phyloP scores from a whole-genome alignment of 2,329 filamentous ascomycete genomes.

The Beauveria australis region DNA sequence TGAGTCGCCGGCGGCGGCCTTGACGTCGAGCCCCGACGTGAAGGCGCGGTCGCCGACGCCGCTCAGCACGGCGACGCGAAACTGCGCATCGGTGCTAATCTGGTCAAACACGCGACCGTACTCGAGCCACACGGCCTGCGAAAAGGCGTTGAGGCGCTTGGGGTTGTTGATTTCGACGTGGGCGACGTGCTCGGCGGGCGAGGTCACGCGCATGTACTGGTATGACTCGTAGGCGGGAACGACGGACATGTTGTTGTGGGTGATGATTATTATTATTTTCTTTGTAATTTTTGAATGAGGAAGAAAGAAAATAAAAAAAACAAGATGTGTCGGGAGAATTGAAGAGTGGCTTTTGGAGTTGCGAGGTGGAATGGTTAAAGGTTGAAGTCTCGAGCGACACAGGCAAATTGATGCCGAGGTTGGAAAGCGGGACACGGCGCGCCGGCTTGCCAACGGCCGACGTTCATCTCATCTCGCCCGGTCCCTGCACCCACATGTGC shows the following conservation, averaged over 20 bases:
- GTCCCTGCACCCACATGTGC: neutral
- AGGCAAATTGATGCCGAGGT: neutral
- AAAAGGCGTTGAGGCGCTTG: slow-evolving; percentile 81
- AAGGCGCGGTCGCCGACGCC: slow-evolving; percentile 79
- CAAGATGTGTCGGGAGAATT: neutral
- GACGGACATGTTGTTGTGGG: slow-evolving; percentile 1
- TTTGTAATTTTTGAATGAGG: neutral
- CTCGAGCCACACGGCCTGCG: slow-evolving; percentile 79
- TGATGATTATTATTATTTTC: neutral
- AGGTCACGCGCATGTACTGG: slow-evolving; percentile 66
- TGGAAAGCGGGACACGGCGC: neutral
- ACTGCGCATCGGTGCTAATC: slow-evolving; percentile 62
- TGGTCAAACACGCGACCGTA: slow-evolving; percentile 62
- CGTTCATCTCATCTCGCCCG: neutral
- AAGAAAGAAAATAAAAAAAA: no score
- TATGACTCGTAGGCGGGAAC: slow-evolving; percentile 32
- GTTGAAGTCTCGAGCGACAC: neutral
- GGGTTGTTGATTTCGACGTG: slow-evolving; percentile 89
- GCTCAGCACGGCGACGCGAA: slow-evolving; percentile 71
- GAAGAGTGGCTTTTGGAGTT: neutral
- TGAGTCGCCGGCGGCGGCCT: slow-evolving; percentile 52
- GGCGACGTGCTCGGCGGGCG: slow-evolving; percentile 65
- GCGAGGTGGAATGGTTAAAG: neutral
- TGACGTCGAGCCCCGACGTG: slow-evolving; percentile 77
- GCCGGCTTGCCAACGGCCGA: neutral